phyloP scores from a whole-genome alignment of 345 rosid genomes.

The Clarkia xantiana region DNA sequence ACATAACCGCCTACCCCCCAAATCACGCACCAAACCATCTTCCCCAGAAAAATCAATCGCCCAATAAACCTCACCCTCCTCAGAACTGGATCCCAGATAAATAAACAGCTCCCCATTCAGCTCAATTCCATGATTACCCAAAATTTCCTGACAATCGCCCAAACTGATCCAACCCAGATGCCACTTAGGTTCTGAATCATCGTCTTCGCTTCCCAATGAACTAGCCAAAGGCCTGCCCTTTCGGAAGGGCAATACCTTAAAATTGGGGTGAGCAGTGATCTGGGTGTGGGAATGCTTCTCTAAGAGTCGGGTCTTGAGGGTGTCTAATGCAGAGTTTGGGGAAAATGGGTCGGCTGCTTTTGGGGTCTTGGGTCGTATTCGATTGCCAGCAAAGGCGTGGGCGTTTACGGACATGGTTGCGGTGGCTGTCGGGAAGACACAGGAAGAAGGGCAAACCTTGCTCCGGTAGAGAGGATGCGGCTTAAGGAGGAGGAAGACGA shows the following conservation, averaged over 20 bases:
- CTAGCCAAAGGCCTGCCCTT: conserved; percentile 67
- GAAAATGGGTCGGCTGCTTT: conserved; percentile 47
- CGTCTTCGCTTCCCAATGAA: conserved; percentile 26
- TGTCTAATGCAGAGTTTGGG: conserved; percentile 46
- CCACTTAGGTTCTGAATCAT: conserved; percentile 39
- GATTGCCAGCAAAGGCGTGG: conserved; percentile 86
- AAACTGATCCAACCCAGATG: conserved; percentile 67
- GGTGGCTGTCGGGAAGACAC: conserved; percentile 8
- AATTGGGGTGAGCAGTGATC: conserved; percentile 29
- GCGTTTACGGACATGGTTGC: conserved; percentile 48
- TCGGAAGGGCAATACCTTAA: conserved; percentile 64
- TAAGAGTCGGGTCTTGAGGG: conserved; percentile 40
- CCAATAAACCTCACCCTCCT: conserved; percentile 62
- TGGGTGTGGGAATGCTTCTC: conserved; percentile 16
- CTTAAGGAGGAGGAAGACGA: conserved; percentile 9
- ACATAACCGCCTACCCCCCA: conserved; percentile 28
- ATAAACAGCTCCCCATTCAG: conserved; percentile 43
- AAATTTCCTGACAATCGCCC: conserved; percentile 35
- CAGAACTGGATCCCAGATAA: conserved; percentile 46
- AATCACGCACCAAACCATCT: conserved; percentile 26
- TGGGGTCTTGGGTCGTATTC: conserved; percentile 39
- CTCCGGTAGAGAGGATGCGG: not conserved
- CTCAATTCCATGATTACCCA: conserved; percentile 32
- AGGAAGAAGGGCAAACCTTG: not conserved
- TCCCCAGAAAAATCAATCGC: conserved; percentile 54